Base-by-base conservation (phyloP, 495 filamentous ascomycete species). In the Penicillium cataractarum region DNA sequence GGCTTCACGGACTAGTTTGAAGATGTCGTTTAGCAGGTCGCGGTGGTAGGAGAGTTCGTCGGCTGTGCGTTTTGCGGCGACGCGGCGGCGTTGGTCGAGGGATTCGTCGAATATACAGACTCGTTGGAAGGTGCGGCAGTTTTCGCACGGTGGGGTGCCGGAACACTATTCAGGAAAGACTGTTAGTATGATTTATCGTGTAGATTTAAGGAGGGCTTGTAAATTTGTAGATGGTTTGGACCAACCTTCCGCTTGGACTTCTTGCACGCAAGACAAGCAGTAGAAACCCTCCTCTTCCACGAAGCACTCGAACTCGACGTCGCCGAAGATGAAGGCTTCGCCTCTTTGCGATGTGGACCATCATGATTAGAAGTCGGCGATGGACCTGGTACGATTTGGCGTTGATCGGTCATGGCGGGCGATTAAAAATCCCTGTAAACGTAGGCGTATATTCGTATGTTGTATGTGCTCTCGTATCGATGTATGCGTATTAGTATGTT, bases 31-130 rank as follows among this genome's bases (percentile, higher is more conserved):
- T 1, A 79, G 64, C 42, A 80, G 67, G 57, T 80, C 74, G 6
- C 77, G 79, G 53, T 80, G 75, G 55, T 82, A 80, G 50, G 65
- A 70, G 9, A 82, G 69, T 56, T 82, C 77, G 54, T 80, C 76
- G 0, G 78, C 77, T 1, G 79, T 82, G 10, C 77, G 76, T 63
- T 80, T 82, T 2, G 79, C 79, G 3, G 79, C 79, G n/a, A 82
- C 76, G 21, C 79, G 75, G n/a, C 79, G 77, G 9, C 79, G 74
- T 53, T 80, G 78, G 55, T 82, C 79, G 33, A 80, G 70, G 2
- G 77, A 78, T 70, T 82, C 78, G 57, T 82, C 79, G 62, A 82
- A 82, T 24, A 80, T 68, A 57, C 79, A 82, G 27, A 74, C 69
- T 19, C 78, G 61, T 24, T 71, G 68, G 57, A 78, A 78, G 44